A percentile compares a stretch with the other conserved stretches of the same genome.
phyloP scores from a whole-genome alignment of 2,329 filamentous ascomycete genomes.

The Xylariales sp. region DNA sequence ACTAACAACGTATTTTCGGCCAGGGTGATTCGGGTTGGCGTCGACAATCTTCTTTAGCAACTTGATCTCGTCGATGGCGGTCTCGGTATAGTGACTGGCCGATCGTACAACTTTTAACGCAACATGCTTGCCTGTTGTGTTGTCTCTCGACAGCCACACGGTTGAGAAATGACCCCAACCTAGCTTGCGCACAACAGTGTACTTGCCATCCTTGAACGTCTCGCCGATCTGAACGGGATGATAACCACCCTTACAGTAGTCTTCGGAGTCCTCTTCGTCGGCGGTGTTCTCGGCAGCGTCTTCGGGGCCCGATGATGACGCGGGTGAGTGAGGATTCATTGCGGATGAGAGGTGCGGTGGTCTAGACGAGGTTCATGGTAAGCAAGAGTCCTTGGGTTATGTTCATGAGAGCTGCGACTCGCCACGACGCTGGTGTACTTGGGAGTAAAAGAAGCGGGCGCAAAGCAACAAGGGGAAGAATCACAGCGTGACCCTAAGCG shows the following conservation, averaged over 20 bases:
- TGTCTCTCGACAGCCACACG: constrained; percentile 81
- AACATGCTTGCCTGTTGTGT: constrained; percentile 85
- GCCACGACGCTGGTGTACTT: too few relatives aligned
- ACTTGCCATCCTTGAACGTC: constrained; percentile 95
- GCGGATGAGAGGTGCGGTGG: constrained; percentile 50
- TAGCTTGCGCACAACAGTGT: constrained; percentile 92
- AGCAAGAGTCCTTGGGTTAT: constrained; percentile 18
- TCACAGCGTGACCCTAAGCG: constrained; percentile 2
- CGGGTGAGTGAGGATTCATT: constrained; percentile 66
- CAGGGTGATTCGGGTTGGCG: constrained; percentile 90
- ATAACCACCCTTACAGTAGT: constrained; percentile 99
- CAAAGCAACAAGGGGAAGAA: background rate
- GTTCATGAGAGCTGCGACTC: too few relatives aligned
- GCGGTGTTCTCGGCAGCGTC: constrained; percentile 87
- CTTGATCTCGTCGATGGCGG: constrained; percentile 98
- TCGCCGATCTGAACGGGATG: constrained; percentile 93
- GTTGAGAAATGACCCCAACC: constrained; percentile 99
- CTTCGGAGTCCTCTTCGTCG: constrained; percentile 97
- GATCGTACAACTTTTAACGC: constrained; percentile 97
- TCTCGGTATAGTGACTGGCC: constrained; percentile 97
- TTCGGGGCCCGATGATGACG: constrained; percentile 72
- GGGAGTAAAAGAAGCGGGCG: constrained; percentile 2
- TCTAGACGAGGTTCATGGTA: constrained; percentile 34
- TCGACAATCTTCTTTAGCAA: constrained; percentile 94
- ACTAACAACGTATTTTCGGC: constrained; percentile 91